Evolutionary conservation across 306 rosid genomes (phyloP), one percentile per base, ranked within the genome.

Genomic region (Notholithocarpus densiflorus): DNA sequence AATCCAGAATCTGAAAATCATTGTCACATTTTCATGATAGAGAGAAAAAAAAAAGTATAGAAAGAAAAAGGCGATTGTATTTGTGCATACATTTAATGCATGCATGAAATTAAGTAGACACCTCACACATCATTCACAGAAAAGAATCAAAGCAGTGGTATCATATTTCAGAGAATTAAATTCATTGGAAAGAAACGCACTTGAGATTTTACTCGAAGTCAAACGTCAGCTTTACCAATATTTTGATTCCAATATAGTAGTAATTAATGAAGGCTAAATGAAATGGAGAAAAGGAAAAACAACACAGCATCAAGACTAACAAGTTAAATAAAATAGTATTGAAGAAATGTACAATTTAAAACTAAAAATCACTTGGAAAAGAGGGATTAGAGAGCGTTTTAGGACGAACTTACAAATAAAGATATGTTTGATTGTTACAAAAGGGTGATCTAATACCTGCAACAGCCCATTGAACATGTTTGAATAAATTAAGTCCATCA

Each of bases 21-120:
- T 64, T 24, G 29, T 43, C 17, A n/a, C 21, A 37, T 40, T 40
- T 40, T 69, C 29, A 40, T 69, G 70, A 19, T 34, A 37, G 51
- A 19, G 51, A 19, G 23, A 66, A 19, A 34, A 18, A 20, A 9
- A 19, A 8, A 32, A 14, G 5, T 5, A 66, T 4, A 32, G 57
- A 71, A 24, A 48, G 56, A 71, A 43, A 51, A 17, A 45, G 23
- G 32, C 59, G 5, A 45, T 40, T 11, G 10, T 53, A 45, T 21
- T 21, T 37, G 31, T 59, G 57, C 56, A 48, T 23, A 19, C 59
- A 48, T 19, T 23, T 6, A 51, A 71, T 74, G 40, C 74, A 81
- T 78, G 91, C 82, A 66, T 70, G 74, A 82, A 77, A 18, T 73
- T 74, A 71, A 75, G 73, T 64, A 71, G 27, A 60, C 71, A 40